Percentiles rank a stretch among this genome's conserved stretches.
Conservation (phyloP, 345 rosid species). For the Sonneratia alba region DNA sequence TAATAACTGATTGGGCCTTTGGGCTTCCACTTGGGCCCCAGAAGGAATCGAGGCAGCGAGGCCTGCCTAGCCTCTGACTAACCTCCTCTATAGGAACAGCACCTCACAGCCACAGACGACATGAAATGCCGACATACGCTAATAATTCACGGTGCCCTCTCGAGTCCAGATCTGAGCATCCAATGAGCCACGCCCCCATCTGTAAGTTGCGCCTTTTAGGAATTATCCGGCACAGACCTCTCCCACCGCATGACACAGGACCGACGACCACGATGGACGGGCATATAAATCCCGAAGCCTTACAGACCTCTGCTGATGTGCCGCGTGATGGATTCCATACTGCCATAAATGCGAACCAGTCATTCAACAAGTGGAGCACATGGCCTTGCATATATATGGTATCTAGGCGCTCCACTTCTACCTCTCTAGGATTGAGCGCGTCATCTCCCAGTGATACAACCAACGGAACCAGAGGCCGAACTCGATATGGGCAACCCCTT, state of each 20-base stretch:
- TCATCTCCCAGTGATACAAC: neutral
- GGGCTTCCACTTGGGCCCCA: neutral
- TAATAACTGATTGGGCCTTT: neutral
- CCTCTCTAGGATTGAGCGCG: neutral
- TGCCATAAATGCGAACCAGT: neutral
- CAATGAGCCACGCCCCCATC: neutral
- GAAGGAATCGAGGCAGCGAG: neutral
- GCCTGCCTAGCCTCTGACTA: too few species aligned
- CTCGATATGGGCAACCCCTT: neutral
- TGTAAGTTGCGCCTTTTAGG: too few species aligned
- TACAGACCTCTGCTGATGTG: neutral
- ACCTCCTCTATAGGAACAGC: too few species aligned
- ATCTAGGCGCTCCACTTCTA: neutral
- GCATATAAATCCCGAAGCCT: neutral
- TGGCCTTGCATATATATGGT: neutral
- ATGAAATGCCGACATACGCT: too few species aligned
- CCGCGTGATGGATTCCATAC: neutral
- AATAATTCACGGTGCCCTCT: neutral
- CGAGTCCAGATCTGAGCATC: neutral
- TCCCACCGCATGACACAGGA: neutral
- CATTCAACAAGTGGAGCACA: slow-evolving; percentile 1
- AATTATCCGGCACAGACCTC: too few species aligned
- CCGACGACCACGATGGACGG: neutral
- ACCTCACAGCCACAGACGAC: too few species aligned
- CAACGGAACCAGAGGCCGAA: neutral